phyloP scores from a whole-genome alignment of 306 rosid species.

The Carpinus fangiana region DNA sequence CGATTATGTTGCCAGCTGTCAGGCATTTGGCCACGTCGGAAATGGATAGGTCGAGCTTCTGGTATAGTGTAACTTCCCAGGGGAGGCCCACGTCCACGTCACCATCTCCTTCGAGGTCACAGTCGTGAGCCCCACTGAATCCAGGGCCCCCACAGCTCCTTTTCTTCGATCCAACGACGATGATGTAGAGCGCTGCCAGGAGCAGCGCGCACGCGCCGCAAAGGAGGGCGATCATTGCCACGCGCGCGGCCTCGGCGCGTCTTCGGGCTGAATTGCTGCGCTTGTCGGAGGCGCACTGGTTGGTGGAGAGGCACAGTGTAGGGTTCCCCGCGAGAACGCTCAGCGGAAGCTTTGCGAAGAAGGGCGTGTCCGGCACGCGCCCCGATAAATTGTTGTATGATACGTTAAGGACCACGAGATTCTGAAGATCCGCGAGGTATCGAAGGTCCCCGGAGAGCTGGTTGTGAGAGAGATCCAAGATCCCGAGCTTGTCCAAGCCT shows the following conservation, averaged over 20 bases:
- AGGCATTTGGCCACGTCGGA: constrained; percentile 63
- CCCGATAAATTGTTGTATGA: constrained; percentile 83
- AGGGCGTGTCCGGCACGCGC: constrained; percentile 69
- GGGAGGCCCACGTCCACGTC: constrained; percentile 81
- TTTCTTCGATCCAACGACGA: constrained; percentile 31
- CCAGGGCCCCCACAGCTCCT: constrained; percentile 44
- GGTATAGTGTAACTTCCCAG: constrained; percentile 91
- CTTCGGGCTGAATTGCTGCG: constrained; percentile 6
- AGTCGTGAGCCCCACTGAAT: constrained; percentile 21
- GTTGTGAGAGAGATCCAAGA: constrained; percentile 79
- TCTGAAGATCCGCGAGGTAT: constrained; percentile 60
- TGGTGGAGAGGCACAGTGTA: constrained; percentile 60
- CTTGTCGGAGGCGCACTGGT: constrained; percentile 37
- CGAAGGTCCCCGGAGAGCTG: constrained; percentile 64
- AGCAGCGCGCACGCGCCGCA: constrained; percentile 70
- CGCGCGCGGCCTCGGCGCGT: constrained; percentile 63
- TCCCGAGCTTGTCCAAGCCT: constrained; percentile 63
- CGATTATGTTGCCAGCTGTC: constrained; percentile 56
- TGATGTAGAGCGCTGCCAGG: constrained; percentile 71
- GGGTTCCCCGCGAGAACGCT: constrained; percentile 75
- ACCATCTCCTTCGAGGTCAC: constrained; percentile 44
- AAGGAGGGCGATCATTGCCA: constrained; percentile 73
- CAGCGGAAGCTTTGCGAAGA: constrained; percentile 77
- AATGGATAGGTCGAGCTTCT: constrained; percentile 82
- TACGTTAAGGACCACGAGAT: constrained; percentile 82